phyloP scores from a whole-genome alignment of 106 monocot species.

The Vanilla planifolia region DNA sequence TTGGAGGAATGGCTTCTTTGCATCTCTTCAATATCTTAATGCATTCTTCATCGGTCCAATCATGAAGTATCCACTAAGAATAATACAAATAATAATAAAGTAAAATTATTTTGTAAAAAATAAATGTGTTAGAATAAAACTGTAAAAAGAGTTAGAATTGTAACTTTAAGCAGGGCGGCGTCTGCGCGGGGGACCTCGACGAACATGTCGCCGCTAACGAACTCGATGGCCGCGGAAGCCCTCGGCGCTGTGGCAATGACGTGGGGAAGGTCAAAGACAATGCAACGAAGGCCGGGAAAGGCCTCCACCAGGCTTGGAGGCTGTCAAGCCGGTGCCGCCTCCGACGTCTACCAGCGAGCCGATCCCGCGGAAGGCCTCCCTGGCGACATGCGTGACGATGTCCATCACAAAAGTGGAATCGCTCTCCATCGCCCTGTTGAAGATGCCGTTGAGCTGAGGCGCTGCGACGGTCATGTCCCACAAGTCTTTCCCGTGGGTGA shows the following conservation, averaged over 20 bases:
- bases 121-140: too few species aligned
- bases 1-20: conserved; percentile 17
- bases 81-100: not conserved
- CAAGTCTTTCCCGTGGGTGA: not conserved
- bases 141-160: not conserved
- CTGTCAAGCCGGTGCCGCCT: conserved; percentile 5
- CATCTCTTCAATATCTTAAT: conserved; percentile 8
- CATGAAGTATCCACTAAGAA: conserved; percentile 21
- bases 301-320: not conserved
- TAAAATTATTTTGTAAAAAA: not conserved
- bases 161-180: conserved; percentile 14
- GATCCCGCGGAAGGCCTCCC: conserved; percentile 1
- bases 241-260: not conserved
- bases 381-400: not conserved
- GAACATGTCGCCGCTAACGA: conserved; percentile 15
- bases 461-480: not conserved
- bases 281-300: conserved; percentile 3
- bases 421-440: conserved; percentile 12
- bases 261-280: conserved; percentile 5
- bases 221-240: not conserved
- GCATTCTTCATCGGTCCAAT: conserved; percentile 18
- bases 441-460: not conserved
- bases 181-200: conserved; percentile 1
- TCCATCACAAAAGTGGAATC: not conserved
- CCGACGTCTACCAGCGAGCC: conserved; percentile 14